These are phyloP conservation scores for Tricholoma hemisulphureum DNA, from an alignment of 768 basidiomycete genomes.

Conservation along the genomic window DNA sequence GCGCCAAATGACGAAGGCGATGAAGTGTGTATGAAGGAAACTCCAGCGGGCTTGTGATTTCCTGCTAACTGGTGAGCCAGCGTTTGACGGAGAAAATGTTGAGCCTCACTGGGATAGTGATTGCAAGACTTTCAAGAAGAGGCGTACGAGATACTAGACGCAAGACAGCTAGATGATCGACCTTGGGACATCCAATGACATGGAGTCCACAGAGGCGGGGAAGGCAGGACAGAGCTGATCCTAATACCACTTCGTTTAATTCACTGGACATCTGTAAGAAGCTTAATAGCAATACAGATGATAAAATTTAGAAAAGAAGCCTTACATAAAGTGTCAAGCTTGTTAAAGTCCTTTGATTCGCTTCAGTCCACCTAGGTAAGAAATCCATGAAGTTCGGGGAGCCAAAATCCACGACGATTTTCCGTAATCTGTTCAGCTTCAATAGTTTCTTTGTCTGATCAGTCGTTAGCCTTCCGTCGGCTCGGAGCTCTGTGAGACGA, in stretches of 20 bases:
- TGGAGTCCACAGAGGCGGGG: slow-evolving; percentile 59
- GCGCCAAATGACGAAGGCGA: slow-evolving; percentile 32
- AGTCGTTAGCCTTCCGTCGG: slow-evolving; percentile 52
- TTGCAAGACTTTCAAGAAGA: slow-evolving; percentile 55
- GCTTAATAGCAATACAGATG: background rate
- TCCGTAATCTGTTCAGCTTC: slow-evolving; percentile 36
- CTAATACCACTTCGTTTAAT: slow-evolving; percentile 52
- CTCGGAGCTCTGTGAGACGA: slow-evolving; percentile 45
- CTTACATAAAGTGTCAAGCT: slow-evolving; percentile 62
- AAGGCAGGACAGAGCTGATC: slow-evolving; percentile 45
- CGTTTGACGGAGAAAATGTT: background rate
- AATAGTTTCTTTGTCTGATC: slow-evolving; percentile 47
- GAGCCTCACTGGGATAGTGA: slow-evolving; percentile 55
- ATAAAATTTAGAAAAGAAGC: slow-evolving; percentile 10
- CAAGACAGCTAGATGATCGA: slow-evolving; percentile 53
- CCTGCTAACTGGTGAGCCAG: slow-evolving; percentile 22
- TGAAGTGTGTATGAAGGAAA: slow-evolving; percentile 17
- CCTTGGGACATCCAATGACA: slow-evolving; percentile 55
- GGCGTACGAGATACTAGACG: slow-evolving; percentile 48
- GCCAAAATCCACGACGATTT: slow-evolving; percentile 54
- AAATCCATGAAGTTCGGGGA: slow-evolving; percentile 61
- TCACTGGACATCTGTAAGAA: slow-evolving; percentile 52
- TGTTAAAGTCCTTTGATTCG: slow-evolving; percentile 44
- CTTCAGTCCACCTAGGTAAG: slow-evolving; percentile 55
- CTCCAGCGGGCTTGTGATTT: slow-evolving; percentile 27